Evolutionary conservation across 306 rosid species (phyloP), one percentile per base, ranked within the genome.

Genomic region (Lupinus albus): DNA sequence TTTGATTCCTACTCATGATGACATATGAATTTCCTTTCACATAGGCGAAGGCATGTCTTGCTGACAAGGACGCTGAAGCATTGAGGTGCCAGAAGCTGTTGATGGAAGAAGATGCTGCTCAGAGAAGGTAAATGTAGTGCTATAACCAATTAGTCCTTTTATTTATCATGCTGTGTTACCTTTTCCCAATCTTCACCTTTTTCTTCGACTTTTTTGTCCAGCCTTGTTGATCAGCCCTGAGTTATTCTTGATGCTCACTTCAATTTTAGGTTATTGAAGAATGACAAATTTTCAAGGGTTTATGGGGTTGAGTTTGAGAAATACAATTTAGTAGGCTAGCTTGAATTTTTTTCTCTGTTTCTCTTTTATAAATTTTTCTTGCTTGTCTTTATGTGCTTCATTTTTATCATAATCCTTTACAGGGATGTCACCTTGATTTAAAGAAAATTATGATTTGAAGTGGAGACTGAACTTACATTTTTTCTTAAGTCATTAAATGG

Each of bases 61-160:
- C 90, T 67, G 95, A 88, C 79, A 88, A 88, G 82, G 94, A 93
- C 51, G 92, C 92, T n/a, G 99, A 90, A 88, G 88, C 96, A 69
- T 74, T 88, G 84, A 85, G 87, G 78, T 89, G 85, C 61, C 94
- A 93, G 78, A 86, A 88, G 75, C 83, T 84, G 63, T 88, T 90
- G 49, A 82, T 93, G 80, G 97, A 90, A 78, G 99, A 90, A 70
- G 99, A 93, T 85, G 96, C 91, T 76, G 94, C 89, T 82, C 97
- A 84, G 80, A 90, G 81, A 84, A 89, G 97, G 99, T 93, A 69
- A 46, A 12, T 57, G 41, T 64, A 41, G 61, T 42, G 39, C 58
- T 50, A 52, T 54, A 46, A 72, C 62, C 25, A 33, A 46, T 62
- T 81, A 15, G 17, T 13, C 15, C 54, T 46, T 59, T 30, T 63